phyloP scores from a whole-genome alignment of 2,329 filamentous ascomycete species.

The Simplicillium aogashimaense region DNA sequence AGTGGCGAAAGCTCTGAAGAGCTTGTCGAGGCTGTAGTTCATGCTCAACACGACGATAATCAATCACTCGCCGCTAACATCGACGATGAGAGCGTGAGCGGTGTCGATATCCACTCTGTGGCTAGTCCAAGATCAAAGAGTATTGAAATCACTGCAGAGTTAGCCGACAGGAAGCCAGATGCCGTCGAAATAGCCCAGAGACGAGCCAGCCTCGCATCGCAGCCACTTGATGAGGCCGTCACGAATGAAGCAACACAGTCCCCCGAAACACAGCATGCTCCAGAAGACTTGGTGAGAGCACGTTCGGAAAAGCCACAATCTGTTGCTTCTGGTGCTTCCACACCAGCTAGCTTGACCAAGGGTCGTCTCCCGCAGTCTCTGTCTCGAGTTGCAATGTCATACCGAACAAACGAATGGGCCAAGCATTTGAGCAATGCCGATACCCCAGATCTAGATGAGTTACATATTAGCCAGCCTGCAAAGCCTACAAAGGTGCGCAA shows the following conservation, averaged over 20 bases:
- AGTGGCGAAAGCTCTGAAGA: constrained; percentile 35
- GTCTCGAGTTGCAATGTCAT: constrained; percentile 70
- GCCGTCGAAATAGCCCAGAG: not conserved
- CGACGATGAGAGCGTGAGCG: constrained; percentile 38
- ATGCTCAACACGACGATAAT: constrained; percentile 27
- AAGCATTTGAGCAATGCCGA: constrained; percentile 80
- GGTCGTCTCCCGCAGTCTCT: constrained; percentile 59
- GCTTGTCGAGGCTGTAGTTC: constrained; percentile 21
- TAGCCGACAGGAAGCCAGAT: constrained; percentile 14
- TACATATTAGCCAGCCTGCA: constrained; percentile 34
- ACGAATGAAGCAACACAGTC: not conserved
- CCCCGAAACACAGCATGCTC: too few relatives aligned
- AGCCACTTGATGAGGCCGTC: not conserved
- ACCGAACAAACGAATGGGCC: constrained; percentile 92
- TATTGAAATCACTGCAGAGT: constrained; percentile 30
- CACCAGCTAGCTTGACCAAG: constrained; percentile 40
- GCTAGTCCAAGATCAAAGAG: constrained; percentile 14
- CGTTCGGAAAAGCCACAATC: constrained; percentile 28
- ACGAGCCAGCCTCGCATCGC: constrained; percentile 1
- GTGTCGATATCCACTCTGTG: constrained; percentile 24
- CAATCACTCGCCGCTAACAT: constrained; percentile 49
- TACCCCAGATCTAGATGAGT: constrained; percentile 52
- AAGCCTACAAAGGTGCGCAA: constrained; percentile 9
- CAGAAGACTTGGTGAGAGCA: constrained; percentile 6
- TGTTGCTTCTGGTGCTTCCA: constrained; percentile 29